A percentile compares a stretch with the other conserved stretches of the same genome.
These are phyloP conservation scores for Penstemon davidsonii DNA, from an alignment of 257 asterid species.

Conservation along the genomic window DNA sequence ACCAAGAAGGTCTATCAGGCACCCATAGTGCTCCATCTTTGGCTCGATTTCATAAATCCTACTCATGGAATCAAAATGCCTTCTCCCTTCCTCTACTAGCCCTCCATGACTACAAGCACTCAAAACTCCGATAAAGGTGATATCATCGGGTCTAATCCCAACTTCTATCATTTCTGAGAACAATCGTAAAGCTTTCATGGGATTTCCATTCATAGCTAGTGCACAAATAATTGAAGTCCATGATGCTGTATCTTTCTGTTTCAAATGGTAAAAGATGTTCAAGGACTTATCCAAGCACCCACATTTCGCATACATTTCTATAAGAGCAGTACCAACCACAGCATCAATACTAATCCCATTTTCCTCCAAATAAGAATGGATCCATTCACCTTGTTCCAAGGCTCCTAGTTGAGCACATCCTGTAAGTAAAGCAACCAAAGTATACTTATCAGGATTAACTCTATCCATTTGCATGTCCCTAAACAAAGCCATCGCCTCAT, in stretches of 20 bases:
- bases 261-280: constrained; percentile 51
- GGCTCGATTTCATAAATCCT: constrained; percentile 57
- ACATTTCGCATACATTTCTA: constrained; percentile 89
- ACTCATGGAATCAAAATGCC: constrained; percentile 61
- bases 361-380: constrained; percentile 56
- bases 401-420: constrained; percentile 87
- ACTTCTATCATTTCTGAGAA: constrained; percentile 61
- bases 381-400: constrained; percentile 79
- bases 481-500: constrained; percentile 66
- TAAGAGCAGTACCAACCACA: constrained; percentile 79
- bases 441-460: constrained; percentile 75
- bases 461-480: constrained; percentile 64
- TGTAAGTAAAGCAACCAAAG: constrained; percentile 73
- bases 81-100: constrained; percentile 75
- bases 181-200: constrained; percentile 52
- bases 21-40: constrained; percentile 75
- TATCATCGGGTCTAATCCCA: constrained; percentile 70
- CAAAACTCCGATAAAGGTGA: constrained; percentile 77
- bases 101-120: constrained; percentile 92
- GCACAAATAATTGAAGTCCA: constrained; percentile 81
- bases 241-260: constrained; percentile 62
- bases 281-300: constrained; percentile 65
- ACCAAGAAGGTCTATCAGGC: constrained; percentile 77
- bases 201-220: constrained; percentile 67
- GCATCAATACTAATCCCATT: constrained; percentile 52